These are phyloP conservation scores for Elsinoe arachidis DNA, from an alignment of 2,329 filamentous ascomycete genomes.

Conservation along the genomic window DNA sequence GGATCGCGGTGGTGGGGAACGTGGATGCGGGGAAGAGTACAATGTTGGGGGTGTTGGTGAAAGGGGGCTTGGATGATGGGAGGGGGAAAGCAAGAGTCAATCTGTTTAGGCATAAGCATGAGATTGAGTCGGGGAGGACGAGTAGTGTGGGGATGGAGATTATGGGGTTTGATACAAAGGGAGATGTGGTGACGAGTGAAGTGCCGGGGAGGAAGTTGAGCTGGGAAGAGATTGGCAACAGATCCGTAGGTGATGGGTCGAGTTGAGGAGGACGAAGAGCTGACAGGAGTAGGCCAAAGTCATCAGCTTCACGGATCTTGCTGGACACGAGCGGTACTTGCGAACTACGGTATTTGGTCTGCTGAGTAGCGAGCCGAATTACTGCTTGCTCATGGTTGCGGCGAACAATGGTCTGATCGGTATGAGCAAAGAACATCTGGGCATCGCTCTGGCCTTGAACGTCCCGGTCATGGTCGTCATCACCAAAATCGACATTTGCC, in stretches of 20 bases:
- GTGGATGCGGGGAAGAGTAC: slow-evolving; percentile 97
- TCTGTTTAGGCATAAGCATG: slow-evolving; percentile 94
- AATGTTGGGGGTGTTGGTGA: slow-evolving; percentile 88
- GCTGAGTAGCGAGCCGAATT: slow-evolving; percentile 89
- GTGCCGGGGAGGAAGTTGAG: slow-evolving; percentile 78
- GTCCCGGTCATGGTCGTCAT: slow-evolving; percentile 97
- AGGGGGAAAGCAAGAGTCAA: slow-evolving; percentile 89
- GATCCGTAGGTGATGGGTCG: slow-evolving; percentile 48
- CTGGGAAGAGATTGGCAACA: slow-evolving; percentile 95
- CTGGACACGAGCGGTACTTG: slow-evolving; percentile 90
- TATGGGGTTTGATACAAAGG: slow-evolving; percentile 86
- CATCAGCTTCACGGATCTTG: slow-evolving; percentile 90
- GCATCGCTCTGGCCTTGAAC: slow-evolving; percentile 87
- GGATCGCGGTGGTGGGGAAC: slow-evolving; percentile 95
- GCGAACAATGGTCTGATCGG: slow-evolving; percentile 95
- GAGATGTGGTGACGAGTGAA: slow-evolving; percentile 72
- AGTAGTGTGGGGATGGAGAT: slow-evolving; percentile 99
- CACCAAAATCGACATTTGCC: slow-evolving; percentile 98
- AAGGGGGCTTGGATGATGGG: slow-evolving; percentile 90
- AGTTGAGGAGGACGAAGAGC: neutral
- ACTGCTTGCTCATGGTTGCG: slow-evolving; percentile 95
- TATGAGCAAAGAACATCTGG: slow-evolving; percentile 97
- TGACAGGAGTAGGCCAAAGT: slow-evolving; percentile 59
- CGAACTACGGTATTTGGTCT: slow-evolving; percentile 94
- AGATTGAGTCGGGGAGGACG: slow-evolving; percentile 89